Base-by-base conservation (phyloP, 257 asterid species). In the Nicotiana obtusifolia region DNA sequence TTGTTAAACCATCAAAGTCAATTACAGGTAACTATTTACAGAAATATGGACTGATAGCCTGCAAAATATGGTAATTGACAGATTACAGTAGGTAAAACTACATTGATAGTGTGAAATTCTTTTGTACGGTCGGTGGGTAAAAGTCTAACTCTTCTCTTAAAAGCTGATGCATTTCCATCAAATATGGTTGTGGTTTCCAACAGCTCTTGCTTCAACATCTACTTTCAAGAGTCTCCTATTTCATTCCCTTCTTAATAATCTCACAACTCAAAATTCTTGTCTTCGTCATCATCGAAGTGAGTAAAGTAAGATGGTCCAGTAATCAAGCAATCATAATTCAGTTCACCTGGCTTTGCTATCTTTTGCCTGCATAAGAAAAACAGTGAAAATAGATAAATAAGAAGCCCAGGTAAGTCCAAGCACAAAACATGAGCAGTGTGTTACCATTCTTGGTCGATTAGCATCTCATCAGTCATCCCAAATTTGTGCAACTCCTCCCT, bases 231-330 rank as follows among this genome's bases (percentile, higher is more conserved):
- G n/a, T 28, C 44, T 64, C 44, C 8, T 62, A 11, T 10, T 60
- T 60, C 22, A 6, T 60, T 60, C 16, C 31, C 66, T 52, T 52
- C 57, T 60, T 60, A 3, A 20, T 31, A 3, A 15, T 14, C 15
- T 44, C 17, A 22, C 37, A 44, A 14, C 61, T 37, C 78, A 71
- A 71, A 78, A 19, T 22, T 82, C 26, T 71, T 56, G 26, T 33
- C 69, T 5, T 64, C 64, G 52, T 89, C 86, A 69, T 89, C 84
- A 31, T 77, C 82, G 41, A 93, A 91, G 87, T 91, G 97, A 52
- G 96, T 93, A 52, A 93, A 93, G 87, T 91, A 93, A 5, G 96
- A 89, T 26, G 97, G 92, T 76, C 97, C 96, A 7, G 94, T 93
- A 47, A 83, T 89, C 83, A 64, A 82, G 78, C 93, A 88, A 65